Evolutionary conservation across 2,329 filamentous ascomycete genomes (phyloP), one percentile per base, ranked within the genome.

Genomic region (Acarospora socialis): DNA sequence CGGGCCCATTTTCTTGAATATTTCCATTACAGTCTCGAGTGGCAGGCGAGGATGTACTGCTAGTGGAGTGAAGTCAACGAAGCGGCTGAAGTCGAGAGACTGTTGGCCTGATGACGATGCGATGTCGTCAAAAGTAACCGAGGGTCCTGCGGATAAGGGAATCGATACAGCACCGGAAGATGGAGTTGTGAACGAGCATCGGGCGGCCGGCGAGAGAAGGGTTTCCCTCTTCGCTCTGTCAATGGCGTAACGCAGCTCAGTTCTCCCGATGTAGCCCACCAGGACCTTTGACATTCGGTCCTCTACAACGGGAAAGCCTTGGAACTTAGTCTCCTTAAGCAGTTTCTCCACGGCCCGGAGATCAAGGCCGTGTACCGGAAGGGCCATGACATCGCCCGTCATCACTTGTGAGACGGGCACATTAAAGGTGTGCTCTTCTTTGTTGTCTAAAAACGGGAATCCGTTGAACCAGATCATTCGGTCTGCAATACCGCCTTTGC

Each of bases 401-500:
- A 95, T 94, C 41, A 81, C 82, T 40, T 81, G 73, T 0, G 82
- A 90, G 7, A 95, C 90, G 0, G 90, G 80, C 1, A 95, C 86
- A 28, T 86, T 87, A 55, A 95, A 94, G 32, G 86, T 86, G 56
- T 94, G 86, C 35, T 95, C 90, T 55, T 95, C 87, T 51, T 98
- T 98, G 55, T 81, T 92, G 58, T 98, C 90, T 3, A 98, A 66
- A 57, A 92, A 98, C 0, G 90, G 90, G 48, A 94, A 93, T 1
- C 90, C 90, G 46, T 83, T 95, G 59, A 94, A 93, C 78, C 84
- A 93, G 46, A 98, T 98, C 82, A 94, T 93, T 39, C 84, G 78
- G 54, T 98, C 90, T 14, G 90, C 90, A 36, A 98, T 95, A 28
- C 90, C 90, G 18, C 87, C 90, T 51, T 87, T 92, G n/a, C 84